Base-by-base conservation (phyloP, 1,284 basidiomycete species). In the Papiliotrema flavescens region DNA sequence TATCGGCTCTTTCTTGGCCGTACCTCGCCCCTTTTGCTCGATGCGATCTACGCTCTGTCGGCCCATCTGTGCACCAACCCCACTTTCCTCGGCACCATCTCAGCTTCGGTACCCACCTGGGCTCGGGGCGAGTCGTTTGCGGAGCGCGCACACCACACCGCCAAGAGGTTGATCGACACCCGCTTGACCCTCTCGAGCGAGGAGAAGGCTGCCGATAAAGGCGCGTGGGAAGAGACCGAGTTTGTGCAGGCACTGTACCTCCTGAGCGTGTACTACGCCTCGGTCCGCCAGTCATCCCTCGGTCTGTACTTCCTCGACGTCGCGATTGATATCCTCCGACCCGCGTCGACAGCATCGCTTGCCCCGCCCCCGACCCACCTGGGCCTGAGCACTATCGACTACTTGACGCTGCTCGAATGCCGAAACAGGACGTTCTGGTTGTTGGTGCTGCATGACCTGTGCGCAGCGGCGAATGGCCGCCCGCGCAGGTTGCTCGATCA, bases 21-120 rank as follows among this genome's bases (percentile, higher is more conserved):
- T 44, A 66, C 75, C 3, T 74, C 76, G 14, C 70, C 73, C 5
- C 64, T 75, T 40, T 66, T 79, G n/a, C 65, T 79, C 47, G 71
- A 78, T 59, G 68, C 75, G 39, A 77, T 80, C 37, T 79, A 76
- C 61, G 73, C 76, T 19, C 57, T 79, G 20, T 63, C 75, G 20
- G 69, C 75, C 9, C 73, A 78, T 13, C 59, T 74, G 47, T 75
- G 65, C 56, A 69, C 73, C 34, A 73, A 75, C 51, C 67, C 64
- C 1, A 20, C 55, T 6, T 57, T 74, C 34, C 54, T 75, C 14
- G 42, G 60, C 3, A 59, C 65, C 2, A 61, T 66, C 46, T 61
- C 70, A 0, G 54, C 67, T 5, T 47, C 55, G n/a, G 58, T 63
- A 11, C 68, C 75, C 17, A 11, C 67, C 42, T 65, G 63, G 51